These are phyloP conservation scores for Apophysomyces variabilis DNA, from an alignment of 371 early-diverging fungal genomes.

Conservation along the genomic window DNA sequence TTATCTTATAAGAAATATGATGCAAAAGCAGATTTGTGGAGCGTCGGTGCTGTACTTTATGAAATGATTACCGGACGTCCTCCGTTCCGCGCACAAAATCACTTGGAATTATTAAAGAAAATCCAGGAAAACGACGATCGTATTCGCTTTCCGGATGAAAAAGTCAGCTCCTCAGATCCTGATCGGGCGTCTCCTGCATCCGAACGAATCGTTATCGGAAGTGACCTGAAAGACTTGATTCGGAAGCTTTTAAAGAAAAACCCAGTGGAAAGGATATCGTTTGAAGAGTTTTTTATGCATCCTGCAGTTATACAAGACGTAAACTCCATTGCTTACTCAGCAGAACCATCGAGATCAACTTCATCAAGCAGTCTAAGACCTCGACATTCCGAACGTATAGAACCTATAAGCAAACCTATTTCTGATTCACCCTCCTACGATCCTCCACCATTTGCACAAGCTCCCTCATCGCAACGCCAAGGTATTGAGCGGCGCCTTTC, in stretches of 20 bases:
- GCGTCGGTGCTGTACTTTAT: constrained; percentile 93
- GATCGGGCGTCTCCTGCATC: constrained; percentile 9
- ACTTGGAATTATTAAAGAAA: constrained; percentile 85
- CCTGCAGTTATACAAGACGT: constrained; percentile 56
- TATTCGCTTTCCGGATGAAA: constrained; percentile 87
- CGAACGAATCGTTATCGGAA: constrained; percentile 41
- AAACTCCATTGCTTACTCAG: background rate
- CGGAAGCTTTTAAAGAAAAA: constrained; percentile 80
- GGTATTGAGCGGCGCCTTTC: background rate
- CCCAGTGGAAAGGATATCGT: constrained; percentile 85
- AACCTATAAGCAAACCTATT: background rate
- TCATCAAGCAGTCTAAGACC: constrained; percentile 10
- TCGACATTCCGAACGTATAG: constrained; percentile 8
- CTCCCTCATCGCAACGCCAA: constrained; percentile 17
- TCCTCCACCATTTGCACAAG: constrained; percentile 44
- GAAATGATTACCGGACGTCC: constrained; percentile 92
- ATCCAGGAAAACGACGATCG: constrained; percentile 84
- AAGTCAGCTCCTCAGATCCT: constrained; percentile 1
- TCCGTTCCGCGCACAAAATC: constrained; percentile 93
- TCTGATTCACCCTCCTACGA: constrained; percentile 23
- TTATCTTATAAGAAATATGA: constrained; percentile 91
- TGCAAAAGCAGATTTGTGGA: constrained; percentile 97
- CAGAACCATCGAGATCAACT: constrained; percentile 4
- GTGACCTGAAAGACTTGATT: constrained; percentile 84
- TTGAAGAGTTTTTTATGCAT: constrained; percentile 92